These are phyloP conservation scores for Coemansia sp. DNA, from an alignment of 192 early-diverging fungal species.

Conservation along the genomic window DNA sequence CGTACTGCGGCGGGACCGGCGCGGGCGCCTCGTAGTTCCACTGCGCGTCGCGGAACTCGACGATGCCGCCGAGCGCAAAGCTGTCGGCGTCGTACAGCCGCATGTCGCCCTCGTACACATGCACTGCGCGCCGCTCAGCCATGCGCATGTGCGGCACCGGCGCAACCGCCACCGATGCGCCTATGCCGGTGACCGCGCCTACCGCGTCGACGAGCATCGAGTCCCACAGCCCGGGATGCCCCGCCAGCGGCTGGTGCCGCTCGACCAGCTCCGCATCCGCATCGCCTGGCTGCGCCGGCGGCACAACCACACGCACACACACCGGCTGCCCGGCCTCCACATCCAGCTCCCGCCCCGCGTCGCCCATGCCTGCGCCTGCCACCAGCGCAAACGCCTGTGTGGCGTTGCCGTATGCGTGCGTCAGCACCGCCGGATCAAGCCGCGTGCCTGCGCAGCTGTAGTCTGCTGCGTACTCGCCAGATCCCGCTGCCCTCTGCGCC, in stretches of 20 bases:
- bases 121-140: constrained; percentile 14
- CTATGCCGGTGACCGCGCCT: constrained; percentile 3
- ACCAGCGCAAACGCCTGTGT: constrained; percentile 18
- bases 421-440: constrained; percentile 9
- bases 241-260: constrained; percentile 12
- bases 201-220: constrained; percentile 23
- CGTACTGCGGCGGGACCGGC: not conserved
- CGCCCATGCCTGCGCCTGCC: not conserved
- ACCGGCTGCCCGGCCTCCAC: constrained; percentile 18
- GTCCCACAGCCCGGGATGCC: constrained; percentile 17
- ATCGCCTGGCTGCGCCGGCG: not conserved
- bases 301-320: constrained; percentile 16
- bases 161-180: constrained; percentile 7
- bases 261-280: not conserved
- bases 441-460: constrained; percentile 19
- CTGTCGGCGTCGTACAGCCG: constrained; percentile 13
- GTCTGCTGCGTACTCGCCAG: not conserved
- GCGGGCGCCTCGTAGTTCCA: constrained; percentile 27
- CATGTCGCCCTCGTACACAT: constrained; percentile 25
- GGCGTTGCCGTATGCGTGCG: not conserved
- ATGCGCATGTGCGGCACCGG: constrained; percentile 11
- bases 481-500: not conserved
- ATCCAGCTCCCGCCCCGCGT: not conserved
- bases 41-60: constrained; percentile 21
- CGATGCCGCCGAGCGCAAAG: constrained; percentile 3